Conservation (phyloP, 2,329 filamentous ascomycete genomes). For the Talaromyces albobiverticillius region DNA sequence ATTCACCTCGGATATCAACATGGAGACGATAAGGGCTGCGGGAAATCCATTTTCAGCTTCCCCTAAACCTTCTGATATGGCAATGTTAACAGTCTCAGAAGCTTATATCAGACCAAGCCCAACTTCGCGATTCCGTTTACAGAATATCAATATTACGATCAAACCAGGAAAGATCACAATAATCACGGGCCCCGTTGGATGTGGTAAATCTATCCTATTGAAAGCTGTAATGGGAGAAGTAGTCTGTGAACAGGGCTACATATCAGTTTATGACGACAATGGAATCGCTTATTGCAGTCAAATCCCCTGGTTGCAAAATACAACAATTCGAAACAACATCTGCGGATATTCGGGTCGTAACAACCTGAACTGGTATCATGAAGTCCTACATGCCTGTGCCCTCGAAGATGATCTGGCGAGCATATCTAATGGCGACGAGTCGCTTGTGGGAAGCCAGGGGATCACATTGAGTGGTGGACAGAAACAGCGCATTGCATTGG, state of each 20-base stretch:
- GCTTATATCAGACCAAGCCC: conserved; percentile 3
- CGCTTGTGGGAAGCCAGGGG: conserved; percentile 50
- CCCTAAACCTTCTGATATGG: background rate
- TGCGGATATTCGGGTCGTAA: conserved; percentile 23
- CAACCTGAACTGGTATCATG: conserved; percentile 23
- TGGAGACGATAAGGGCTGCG: too few relatives aligned
- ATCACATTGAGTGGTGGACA: conserved; percentile 53
- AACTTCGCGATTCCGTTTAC: conserved; percentile 23
- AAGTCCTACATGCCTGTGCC: conserved; percentile 25
- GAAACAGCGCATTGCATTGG: conserved; percentile 47
- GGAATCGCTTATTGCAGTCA: conserved; percentile 40
- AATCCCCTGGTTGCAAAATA: conserved; percentile 28
- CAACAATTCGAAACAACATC: conserved; percentile 30
- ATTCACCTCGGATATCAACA: too few relatives aligned
- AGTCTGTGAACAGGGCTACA: conserved; percentile 30
- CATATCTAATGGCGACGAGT: conserved; percentile 40
- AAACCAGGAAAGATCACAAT: conserved; percentile 45
- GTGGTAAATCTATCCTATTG: conserved; percentile 53
- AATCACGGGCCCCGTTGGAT: conserved; percentile 51
- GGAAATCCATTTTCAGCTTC: background rate
- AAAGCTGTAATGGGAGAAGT: conserved; percentile 45
- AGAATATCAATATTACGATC: conserved; percentile 40
- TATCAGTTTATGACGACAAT: conserved; percentile 23
- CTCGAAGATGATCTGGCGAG: conserved; percentile 38
- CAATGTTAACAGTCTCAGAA: background rate